Evolutionary conservation across 129 eudicot genomes (phyloP).

Genomic region (Artemisia argyi): DNA sequence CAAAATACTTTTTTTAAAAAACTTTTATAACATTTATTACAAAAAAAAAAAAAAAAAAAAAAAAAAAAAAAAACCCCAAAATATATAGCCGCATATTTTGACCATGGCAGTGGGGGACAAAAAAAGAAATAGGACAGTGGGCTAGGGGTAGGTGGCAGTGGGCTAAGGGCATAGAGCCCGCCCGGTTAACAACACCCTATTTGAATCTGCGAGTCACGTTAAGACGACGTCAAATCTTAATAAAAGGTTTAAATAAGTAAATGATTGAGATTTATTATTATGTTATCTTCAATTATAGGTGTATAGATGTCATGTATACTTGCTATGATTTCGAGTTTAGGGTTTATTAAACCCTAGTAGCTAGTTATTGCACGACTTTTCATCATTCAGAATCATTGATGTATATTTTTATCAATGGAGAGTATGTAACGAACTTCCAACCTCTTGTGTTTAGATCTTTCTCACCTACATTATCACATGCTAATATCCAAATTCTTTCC

Average conservation of each 20-base stretch:
- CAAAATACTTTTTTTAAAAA: too few species aligned
- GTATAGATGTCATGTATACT: neutral
- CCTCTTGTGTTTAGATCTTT: neutral
- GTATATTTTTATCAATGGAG: neutral
- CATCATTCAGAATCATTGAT: neutral
- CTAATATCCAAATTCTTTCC: neutral
- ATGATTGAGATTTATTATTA: slow-evolving; percentile 3
- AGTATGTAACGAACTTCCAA: neutral
- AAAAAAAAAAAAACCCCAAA: too few species aligned
- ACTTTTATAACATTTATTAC: too few species aligned
- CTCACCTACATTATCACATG: neutral
- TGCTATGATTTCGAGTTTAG: neutral
- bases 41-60: too few species aligned
- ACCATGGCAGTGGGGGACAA: too few species aligned
- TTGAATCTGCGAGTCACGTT: neutral
- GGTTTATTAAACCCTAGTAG: neutral
- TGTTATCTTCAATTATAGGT: neutral
- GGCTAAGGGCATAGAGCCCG: too few species aligned
- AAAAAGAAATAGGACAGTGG: too few species aligned
- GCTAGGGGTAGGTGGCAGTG: too few species aligned
- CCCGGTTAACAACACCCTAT: too few species aligned
- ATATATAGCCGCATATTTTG: too few species aligned
- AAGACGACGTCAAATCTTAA: neutral
- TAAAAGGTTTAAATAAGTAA: neutral
- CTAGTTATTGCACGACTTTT: neutral